Conservation (phyloP, 352 stramenopile species). For the Saprolegnia diclina region DNA sequence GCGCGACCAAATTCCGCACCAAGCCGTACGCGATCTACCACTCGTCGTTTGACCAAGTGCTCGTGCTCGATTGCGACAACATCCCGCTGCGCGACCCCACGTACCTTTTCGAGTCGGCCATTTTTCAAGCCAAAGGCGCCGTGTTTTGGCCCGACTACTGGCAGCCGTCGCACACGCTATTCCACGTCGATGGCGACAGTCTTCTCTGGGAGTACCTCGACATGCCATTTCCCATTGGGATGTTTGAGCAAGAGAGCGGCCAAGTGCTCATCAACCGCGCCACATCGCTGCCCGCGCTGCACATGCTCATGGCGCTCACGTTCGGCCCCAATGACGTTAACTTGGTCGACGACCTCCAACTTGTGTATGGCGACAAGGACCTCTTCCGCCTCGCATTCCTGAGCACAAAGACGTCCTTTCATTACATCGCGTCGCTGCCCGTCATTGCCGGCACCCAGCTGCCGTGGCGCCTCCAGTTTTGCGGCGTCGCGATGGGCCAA, state of each 20-base stretch:
- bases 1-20: constrained; percentile 1
- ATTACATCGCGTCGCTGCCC: not conserved
- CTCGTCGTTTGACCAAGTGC: constrained; percentile 12
- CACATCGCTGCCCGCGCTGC: not conserved
- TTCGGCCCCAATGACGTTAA: not conserved
- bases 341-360: constrained; percentile 6
- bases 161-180: constrained; percentile 8
- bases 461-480: constrained; percentile 2
- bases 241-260: constrained; percentile 25
- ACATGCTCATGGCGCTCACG: not conserved
- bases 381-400: constrained; percentile 20
- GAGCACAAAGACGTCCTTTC: not conserved
- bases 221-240: not conserved
- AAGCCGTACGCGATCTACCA: constrained; percentile 17
- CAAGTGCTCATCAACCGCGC: not conserved
- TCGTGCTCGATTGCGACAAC: constrained; percentile 25
- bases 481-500: constrained; percentile 13
- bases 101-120: constrained; percentile 7
- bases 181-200: constrained; percentile 17
- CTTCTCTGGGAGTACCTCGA: constrained; percentile 21
- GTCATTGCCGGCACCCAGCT: not conserved
- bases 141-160: constrained; percentile 25
- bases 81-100: constrained; percentile 3
- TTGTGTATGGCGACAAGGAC: constrained; percentile 22
- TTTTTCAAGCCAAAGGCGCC: not conserved